These are phyloP conservation scores for Hygrophila difformis DNA, from an alignment of 257 asterid genomes.

Conservation along the genomic window DNA sequence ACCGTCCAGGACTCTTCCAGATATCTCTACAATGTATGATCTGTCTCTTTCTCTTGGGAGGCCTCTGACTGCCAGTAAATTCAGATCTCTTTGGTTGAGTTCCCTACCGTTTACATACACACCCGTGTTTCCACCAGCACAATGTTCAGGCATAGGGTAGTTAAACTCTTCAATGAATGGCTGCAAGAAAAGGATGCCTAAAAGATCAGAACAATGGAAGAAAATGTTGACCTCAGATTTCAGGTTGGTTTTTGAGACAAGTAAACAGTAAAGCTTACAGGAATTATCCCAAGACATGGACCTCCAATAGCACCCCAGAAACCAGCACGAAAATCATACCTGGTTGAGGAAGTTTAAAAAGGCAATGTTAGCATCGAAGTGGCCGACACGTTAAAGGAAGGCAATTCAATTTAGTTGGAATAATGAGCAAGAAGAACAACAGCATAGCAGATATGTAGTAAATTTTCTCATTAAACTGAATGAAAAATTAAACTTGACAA, in stretches of 20 bases:
- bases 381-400: background rate
- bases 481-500: background rate
- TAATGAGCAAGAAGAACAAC: too few species aligned
- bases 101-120: conserved; percentile 84
- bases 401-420: background rate
- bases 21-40: conserved; percentile 62
- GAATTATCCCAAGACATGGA: conserved; percentile 78
- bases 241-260: background rate
- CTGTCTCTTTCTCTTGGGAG: conserved; percentile 53
- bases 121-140: conserved; percentile 79
- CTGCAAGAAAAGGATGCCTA: conserved; percentile 34
- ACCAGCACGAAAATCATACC: conserved; percentile 87
- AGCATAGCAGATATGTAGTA: too few species aligned
- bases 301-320: conserved; percentile 98
- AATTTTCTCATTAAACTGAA: background rate
- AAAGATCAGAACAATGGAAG: background rate
- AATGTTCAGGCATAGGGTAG: conserved; percentile 57
- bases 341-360: conserved; percentile 17
- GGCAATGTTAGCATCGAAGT: conserved; percentile 18
- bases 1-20: conserved; percentile 74
- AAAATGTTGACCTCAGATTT: background rate
- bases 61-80: conserved; percentile 73
- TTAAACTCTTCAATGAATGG: conserved; percentile 81
- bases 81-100: conserved; percentile 75
- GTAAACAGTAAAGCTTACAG: conserved; percentile 40